These are phyloP conservation scores for Debaryomycetaceae sp. DNA, from an alignment of 1,139 yeast genomes.

Conservation along the genomic window DNA sequence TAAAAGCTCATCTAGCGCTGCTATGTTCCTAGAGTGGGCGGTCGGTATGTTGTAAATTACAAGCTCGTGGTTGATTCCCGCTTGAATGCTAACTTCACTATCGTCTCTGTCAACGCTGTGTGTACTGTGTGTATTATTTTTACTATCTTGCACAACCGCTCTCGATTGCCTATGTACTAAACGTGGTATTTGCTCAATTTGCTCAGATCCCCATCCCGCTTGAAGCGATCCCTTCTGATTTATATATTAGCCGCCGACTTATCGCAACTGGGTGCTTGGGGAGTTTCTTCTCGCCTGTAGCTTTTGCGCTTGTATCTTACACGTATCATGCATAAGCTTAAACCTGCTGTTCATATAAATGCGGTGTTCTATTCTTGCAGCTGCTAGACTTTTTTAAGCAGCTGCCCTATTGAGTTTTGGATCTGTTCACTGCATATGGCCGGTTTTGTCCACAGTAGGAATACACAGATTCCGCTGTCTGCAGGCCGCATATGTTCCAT, in stretches of 20 bases:
- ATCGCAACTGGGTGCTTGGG: not conserved
- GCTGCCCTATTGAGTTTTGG: not conserved
- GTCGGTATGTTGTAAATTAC: too few species aligned
- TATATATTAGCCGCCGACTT: not conserved
- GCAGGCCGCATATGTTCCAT: not conserved
- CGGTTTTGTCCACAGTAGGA: not conserved
- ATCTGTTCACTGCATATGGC: not conserved
- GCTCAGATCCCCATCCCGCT: not conserved
- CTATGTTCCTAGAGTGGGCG: not conserved
- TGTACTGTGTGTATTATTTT: not conserved
- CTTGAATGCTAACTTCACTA: not conserved
- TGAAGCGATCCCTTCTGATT: not conserved
- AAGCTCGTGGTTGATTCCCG: not conserved
- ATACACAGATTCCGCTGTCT: not conserved
- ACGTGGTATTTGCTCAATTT: not conserved
- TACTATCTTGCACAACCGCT: not conserved
- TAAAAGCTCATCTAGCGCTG: constrained; percentile 9
- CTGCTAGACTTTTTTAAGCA: too few species aligned
- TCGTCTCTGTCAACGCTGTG: not conserved
- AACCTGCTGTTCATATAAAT: not conserved
- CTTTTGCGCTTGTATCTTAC: not conserved
- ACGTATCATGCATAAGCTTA: not conserved
- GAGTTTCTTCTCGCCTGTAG: not conserved
- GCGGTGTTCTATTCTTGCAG: too few species aligned
- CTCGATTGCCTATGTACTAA: not conserved